A percentile compares a stretch with the other conserved stretches of the same genome.
phyloP scores from a whole-genome alignment of 192 early-diverging fungal species.

The Linnemannia zychae region DNA sequence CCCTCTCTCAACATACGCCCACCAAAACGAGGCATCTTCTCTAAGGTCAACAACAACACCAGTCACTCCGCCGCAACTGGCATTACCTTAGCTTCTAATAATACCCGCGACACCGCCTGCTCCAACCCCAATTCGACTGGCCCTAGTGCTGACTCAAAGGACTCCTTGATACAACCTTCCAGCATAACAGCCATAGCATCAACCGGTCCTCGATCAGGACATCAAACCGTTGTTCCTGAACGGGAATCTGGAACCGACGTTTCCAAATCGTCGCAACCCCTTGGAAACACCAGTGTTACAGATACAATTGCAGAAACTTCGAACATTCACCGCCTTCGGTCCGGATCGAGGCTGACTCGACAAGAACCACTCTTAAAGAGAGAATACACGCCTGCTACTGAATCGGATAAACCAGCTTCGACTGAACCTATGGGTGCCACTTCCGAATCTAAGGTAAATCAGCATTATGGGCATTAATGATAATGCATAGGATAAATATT shows the following conservation, averaged over 20 bases:
- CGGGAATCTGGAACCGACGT: neutral
- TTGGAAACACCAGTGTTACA: neutral
- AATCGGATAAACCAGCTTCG: neutral
- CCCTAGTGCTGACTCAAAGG: neutral
- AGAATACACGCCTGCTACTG: neutral
- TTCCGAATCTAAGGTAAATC: conserved; percentile 12
- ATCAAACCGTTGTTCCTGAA: neutral
- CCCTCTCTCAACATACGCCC: conserved; percentile 16
- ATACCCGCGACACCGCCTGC: conserved; percentile 1
- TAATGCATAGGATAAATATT: neutral
- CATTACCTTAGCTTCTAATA: neutral
- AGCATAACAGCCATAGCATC: neutral
- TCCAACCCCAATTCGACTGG: neutral
- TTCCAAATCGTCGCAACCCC: neutral
- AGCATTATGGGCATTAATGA: neutral
- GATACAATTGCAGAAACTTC: neutral
- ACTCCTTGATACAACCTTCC: neutral
- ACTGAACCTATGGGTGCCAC: neutral
- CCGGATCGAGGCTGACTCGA: conserved; percentile 4
- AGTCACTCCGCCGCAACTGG: neutral
- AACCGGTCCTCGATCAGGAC: neutral
- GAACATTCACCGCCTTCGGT: conserved; percentile 1
- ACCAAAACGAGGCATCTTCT: conserved; percentile 18
- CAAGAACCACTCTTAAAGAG: conserved; percentile 7
- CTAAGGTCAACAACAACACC: conserved; percentile 6